Base-by-base conservation (phyloP, 2,329 filamentous ascomycete species). In the Beauveria medogensis region DNA sequence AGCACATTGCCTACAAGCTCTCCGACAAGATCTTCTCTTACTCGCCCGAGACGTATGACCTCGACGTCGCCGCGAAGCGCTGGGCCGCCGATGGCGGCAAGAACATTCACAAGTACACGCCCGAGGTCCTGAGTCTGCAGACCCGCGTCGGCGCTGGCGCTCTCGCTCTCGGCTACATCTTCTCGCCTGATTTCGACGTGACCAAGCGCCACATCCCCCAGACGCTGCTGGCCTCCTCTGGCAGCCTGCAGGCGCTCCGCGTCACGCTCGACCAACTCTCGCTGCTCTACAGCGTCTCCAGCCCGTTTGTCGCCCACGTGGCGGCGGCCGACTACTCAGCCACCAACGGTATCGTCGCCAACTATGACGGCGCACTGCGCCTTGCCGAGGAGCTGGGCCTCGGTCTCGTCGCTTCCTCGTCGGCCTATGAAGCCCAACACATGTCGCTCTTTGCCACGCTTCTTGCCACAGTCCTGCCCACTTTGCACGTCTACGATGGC, bases 1-100 rank as follows among this genome's bases (percentile, higher is more conserved):
- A 99, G 79, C 94, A 99, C 77, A 89, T 97, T 65, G 91, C 93
- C 63, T 99, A 96, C 78, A 85, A 90, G 65, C 82, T 99, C 64
- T 97, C 93, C 61, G 92, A 97, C 80, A 96, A 96, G 81, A 87
- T 97, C 77, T 99, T 96, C 79, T 90, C 92, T 61, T 97, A 96
- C 80, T 97, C 93, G 3, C 91, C 92, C 30, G 90, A 96, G 70
- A 90, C 91, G 16, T 97, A 97, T 70, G 90, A 95, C 72, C 83
- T 99, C 65, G 93, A 97, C 73, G 75, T 87, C 64, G 91, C 92
- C 52, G 87, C 90, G 59, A 89, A 88, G 74, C 76, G 85, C 67
- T 99, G 94, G 94, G 82, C 85, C 55, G 74, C 77, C 30, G 77
- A 84, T 64, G 79, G 83, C 64, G 87, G 91, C 71, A 80, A 82